Percentiles rank a stretch among this genome's conserved stretches.
These are phyloP conservation scores for Fomitopsis betulina DNA, from an alignment of 1,284 basidiomycete genomes.

Conservation along the genomic window DNA sequence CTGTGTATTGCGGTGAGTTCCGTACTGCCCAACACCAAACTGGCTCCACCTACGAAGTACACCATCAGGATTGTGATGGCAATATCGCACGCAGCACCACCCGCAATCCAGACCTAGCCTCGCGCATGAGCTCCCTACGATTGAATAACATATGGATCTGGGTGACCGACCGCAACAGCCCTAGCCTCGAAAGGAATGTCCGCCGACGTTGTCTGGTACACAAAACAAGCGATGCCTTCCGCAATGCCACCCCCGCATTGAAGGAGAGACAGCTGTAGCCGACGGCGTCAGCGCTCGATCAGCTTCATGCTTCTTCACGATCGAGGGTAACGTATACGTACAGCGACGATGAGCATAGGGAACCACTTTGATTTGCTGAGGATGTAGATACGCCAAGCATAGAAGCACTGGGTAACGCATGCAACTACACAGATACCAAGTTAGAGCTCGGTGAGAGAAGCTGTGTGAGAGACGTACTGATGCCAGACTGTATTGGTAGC, in stretches of 20 bases:
- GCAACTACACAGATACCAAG: neutral
- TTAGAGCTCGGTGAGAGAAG: neutral
- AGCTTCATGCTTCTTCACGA: neutral
- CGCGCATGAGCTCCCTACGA: neutral
- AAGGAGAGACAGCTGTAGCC: slow-evolving; percentile 6
- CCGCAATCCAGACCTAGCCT: slow-evolving; percentile 4
- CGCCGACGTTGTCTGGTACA: neutral
- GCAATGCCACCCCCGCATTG: slow-evolving; percentile 9
- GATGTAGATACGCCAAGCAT: slow-evolving; percentile 12
- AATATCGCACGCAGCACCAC: slow-evolving; percentile 4
- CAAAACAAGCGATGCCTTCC: slow-evolving; percentile 5
- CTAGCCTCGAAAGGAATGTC: neutral
- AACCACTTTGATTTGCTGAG: slow-evolving; percentile 4
- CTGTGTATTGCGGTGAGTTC: neutral
- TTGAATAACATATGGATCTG: neutral
- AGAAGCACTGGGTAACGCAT: slow-evolving; percentile 10
- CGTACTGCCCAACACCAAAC: too few species aligned
- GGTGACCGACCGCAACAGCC: neutral
- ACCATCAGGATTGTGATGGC: slow-evolving; percentile 8
- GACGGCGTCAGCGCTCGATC: neutral
- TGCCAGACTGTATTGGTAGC: slow-evolving; percentile 2
- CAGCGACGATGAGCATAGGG: slow-evolving; percentile 3
- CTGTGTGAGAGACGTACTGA: slow-evolving; percentile 5
- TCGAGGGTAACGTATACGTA: slow-evolving; percentile 3
- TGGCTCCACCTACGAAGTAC: neutral